Evolutionary conservation across 371 early-diverging fungal species (phyloP).

Genomic region (Dinochytrium kinnereticum): DNA sequence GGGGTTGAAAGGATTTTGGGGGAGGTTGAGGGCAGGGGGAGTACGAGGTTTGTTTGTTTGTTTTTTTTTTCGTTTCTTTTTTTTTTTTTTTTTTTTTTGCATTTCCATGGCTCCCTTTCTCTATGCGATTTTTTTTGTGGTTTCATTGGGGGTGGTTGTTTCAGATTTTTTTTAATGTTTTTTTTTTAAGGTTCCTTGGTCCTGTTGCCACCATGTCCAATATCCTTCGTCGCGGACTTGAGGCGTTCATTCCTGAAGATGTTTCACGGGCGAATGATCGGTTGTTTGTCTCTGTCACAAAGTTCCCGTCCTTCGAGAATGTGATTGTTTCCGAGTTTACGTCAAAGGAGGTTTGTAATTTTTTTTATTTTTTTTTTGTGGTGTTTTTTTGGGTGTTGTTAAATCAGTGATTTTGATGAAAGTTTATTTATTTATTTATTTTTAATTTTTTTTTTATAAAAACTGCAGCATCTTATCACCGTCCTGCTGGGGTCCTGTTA

Average conservation of each 20-base stretch:
- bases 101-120: background rate
- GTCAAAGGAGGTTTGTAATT: constrained; percentile 10
- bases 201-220: constrained; percentile 16
- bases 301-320: constrained; percentile 20
- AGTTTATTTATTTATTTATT: background rate
- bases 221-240: constrained; percentile 5
- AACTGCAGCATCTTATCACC: constrained; percentile 16
- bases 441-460: background rate
- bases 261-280: constrained; percentile 1
- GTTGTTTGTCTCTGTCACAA: constrained; percentile 29
- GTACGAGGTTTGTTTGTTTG: background rate
- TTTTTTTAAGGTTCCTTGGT: constrained; percentile 20
- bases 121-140: no score
- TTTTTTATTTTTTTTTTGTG: no score
- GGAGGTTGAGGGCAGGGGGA: constrained; percentile 3
- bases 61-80: constrained; percentile 1
- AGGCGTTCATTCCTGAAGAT: constrained; percentile 23
- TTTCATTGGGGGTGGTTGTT: no score
- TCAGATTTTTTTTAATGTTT: no score
- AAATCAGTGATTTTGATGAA: background rate
- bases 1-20: background rate
- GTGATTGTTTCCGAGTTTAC: constrained; percentile 16
- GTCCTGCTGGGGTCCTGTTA: constrained; percentile 31
- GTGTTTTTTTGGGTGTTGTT: background rate
- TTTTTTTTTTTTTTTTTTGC: background rate